phyloP scores from a whole-genome alignment of 495 filamentous ascomycete genomes.

The Tuber magnatum region DNA sequence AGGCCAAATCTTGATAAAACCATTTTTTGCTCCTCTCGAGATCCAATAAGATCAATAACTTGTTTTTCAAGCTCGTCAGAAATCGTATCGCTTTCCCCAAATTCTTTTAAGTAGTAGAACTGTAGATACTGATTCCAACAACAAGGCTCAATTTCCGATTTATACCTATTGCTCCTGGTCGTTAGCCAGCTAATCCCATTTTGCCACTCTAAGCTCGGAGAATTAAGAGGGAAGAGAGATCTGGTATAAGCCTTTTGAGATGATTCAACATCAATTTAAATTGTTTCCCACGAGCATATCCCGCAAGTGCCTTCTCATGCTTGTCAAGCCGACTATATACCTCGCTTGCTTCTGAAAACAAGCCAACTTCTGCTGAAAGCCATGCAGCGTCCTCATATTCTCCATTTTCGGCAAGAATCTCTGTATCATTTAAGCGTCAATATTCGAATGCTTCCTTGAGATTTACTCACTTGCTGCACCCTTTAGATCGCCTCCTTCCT shows the following conservation, averaged over 20 bases:
- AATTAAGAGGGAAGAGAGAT: background rate
- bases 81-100: conserved; percentile 4
- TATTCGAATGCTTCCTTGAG: background rate
- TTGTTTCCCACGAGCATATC: conserved; percentile 5
- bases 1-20: conserved; percentile 15
- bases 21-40: conserved; percentile 7
- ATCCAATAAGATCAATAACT: background rate
- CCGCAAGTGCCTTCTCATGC: conserved; percentile 20
- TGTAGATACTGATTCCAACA: conserved; percentile 18
- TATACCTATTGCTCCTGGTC: background rate
- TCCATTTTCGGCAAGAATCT: conserved; percentile 19
- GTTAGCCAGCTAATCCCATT: background rate
- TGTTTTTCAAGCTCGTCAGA: background rate
- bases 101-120: conserved; percentile 8
- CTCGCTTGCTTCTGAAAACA: conserved; percentile 15
- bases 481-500: conserved; percentile 14
- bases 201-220: too few relatives aligned
- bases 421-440: background rate
- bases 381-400: conserved; percentile 21
- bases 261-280: conserved; percentile 13
- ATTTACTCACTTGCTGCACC: conserved; percentile 18
- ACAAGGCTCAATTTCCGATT: conserved; percentile 8
- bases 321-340: conserved; percentile 8
- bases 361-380: conserved; percentile 1
- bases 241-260: conserved; percentile 7